Conservation (phyloP, 2,329 filamentous ascomycete genomes). For the Arthrinium puccinioides region DNA sequence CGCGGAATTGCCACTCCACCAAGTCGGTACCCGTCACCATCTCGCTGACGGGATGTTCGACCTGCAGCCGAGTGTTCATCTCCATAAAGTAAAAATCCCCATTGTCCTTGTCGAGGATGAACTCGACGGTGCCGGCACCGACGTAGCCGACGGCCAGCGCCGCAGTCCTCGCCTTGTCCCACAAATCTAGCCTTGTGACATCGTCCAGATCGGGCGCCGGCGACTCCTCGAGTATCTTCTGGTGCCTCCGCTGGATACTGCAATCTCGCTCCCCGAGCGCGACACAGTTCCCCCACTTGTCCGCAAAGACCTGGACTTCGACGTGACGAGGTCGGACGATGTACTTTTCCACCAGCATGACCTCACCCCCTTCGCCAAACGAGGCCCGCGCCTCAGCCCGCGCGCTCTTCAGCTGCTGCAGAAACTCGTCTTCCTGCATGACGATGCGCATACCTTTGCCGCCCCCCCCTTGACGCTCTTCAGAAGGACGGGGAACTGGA, state of each 20-base stretch:
- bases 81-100: constrained; percentile 79
- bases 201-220: constrained; percentile 64
- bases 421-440: constrained; percentile 59
- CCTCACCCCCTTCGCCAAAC: constrained; percentile 73
- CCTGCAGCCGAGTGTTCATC: constrained; percentile 84
- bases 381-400: constrained; percentile 69
- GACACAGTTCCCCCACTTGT: constrained; percentile 70
- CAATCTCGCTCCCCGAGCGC: constrained; percentile 86
- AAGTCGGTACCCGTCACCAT: constrained; percentile 66
- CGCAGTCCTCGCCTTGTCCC: constrained; percentile 58
- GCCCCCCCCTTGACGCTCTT: constrained; percentile 75
- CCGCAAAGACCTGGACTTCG: constrained; percentile 86
- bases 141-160: constrained; percentile 76
- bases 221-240: constrained; percentile 87
- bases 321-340: constrained; percentile 75
- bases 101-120: constrained; percentile 77
- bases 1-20: constrained; percentile 93
- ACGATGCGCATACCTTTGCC: constrained; percentile 83
- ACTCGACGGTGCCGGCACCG: constrained; percentile 87
- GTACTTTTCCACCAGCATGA: constrained; percentile 80
- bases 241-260: constrained; percentile 77
- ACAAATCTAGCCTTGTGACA: constrained; percentile 51
- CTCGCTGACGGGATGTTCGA: constrained; percentile 88
- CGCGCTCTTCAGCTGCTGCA: constrained; percentile 62
- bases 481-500: constrained; percentile 63